A percentile compares a stretch with the other conserved stretches of the same genome.
Evolutionary conservation across 2,329 filamentous ascomycete genomes (phyloP).

Genomic region (Sclerotinia spermophila): DNA sequence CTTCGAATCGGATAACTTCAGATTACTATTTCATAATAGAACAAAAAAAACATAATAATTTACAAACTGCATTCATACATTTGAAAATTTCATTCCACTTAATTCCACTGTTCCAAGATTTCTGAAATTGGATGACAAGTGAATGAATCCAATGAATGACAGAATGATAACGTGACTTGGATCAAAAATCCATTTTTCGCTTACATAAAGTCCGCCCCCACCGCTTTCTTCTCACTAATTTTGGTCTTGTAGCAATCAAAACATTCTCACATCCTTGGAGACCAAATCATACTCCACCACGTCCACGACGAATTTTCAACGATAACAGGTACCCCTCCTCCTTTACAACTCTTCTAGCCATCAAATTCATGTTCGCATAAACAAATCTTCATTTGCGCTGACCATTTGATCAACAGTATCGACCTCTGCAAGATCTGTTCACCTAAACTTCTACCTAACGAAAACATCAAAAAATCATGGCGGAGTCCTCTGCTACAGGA

Average conservation of each 20-base stretch:
- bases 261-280: conserved; percentile 32
- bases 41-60: neutral
- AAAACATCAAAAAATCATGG: conserved; percentile 52
- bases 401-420: conserved; percentile 8
- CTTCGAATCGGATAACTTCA: neutral
- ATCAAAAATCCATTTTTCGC: conserved; percentile 8
- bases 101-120: neutral
- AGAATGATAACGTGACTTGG: conserved; percentile 8
- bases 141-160: neutral
- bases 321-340: conserved; percentile 31
- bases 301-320: conserved; percentile 32
- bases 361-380: neutral
- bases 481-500: conserved; percentile 44
- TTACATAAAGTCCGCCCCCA: conserved; percentile 24
- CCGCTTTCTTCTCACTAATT: conserved; percentile 17
- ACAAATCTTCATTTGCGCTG: conserved; percentile 5
- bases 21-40: neutral
- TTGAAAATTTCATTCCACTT: neutral
- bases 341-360: conserved; percentile 6
- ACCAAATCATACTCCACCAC: conserved; percentile 36
- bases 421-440: conserved; percentile 28
- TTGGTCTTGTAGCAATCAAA: conserved; percentile 31
- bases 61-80: neutral
- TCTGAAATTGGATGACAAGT: neutral
- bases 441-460: conserved; percentile 26